Base-by-base conservation (phyloP, 2,329 filamentous ascomycete species). In the Cladophialophora chaetospira region DNA sequence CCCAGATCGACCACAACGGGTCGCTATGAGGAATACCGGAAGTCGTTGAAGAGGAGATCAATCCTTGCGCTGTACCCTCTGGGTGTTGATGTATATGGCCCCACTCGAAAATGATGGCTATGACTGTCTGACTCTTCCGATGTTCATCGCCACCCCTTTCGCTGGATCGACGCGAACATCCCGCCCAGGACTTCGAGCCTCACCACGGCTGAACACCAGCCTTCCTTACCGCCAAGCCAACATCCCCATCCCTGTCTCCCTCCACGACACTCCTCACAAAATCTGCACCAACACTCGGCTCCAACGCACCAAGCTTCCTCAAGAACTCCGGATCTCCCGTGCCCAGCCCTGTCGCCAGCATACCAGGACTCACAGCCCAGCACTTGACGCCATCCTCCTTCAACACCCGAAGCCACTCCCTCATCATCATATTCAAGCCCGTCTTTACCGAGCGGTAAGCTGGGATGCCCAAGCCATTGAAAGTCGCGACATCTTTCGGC, bases 381-480 rank as follows among this genome's bases (percentile, higher is more conserved):
- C 79, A 75, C 64, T 79, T 80, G 4, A 82, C 77, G 0, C 78
- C 78, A 38, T 83, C 80, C 1, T 73, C 71, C 43, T 68, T 71
- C 25, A 83, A 67, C 1, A 72, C 60, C 31, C 73, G 69, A 25
- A 66, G 47, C 73, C 73, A 79, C 55, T 78, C 73, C 4, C 72
- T 67, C 76, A 79, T 77, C 60, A 80, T 56, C 77, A 80, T 80
- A 59, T 79, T 80, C 53, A 80, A 62, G 0, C 72, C 77, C 5
- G 71, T 72, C 66, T 80, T 80, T 19, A 67, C 64, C 23, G 67
- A 68, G 2, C 77, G 72, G 57, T 80, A 80, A 2, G 68, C 66
- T 0, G 64, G 45, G 2, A 63, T n/a, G 46, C 10, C 55, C 21
- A 46, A 28, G 3, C 57, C 58, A 4, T 63, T 43, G 3, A 62